These are phyloP conservation scores for Stereocaulon alpinum DNA, from an alignment of 495 filamentous ascomycete species.

Conservation along the genomic window DNA sequence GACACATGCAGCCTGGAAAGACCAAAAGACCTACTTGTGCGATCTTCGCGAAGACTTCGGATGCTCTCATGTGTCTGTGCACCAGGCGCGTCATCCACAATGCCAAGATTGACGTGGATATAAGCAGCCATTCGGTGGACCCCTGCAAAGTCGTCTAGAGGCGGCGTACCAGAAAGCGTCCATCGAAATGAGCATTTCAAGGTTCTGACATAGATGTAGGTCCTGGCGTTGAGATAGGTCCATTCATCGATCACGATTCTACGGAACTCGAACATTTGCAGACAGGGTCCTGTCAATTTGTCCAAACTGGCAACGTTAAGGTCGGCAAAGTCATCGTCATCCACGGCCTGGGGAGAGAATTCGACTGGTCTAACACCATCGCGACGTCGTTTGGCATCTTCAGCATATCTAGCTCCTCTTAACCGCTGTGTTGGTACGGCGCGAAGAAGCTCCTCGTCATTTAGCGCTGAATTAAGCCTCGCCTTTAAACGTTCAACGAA, in stretches of 20 bases:
- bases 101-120: slow-evolving; percentile 45
- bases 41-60: slow-evolving; percentile 26
- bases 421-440: slow-evolving; percentile 29
- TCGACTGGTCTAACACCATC: no score
- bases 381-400: no score
- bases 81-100: slow-evolving; percentile 36
- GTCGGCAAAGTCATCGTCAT: no score
- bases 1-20: no score
- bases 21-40: slow-evolving; percentile 6
- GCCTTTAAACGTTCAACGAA: slow-evolving; percentile 17
- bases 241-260: slow-evolving; percentile 53
- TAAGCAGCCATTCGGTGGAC: slow-evolving; percentile 47
- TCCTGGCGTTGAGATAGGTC: slow-evolving; percentile 39
- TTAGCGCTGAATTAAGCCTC: slow-evolving; percentile 22
- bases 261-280: slow-evolving; percentile 53
- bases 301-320: no score
- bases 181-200: slow-evolving; percentile 32
- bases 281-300: slow-evolving; percentile 23
- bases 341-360: no score
- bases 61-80: slow-evolving; percentile 29
- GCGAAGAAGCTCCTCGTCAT: slow-evolving; percentile 7
- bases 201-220: slow-evolving; percentile 11
- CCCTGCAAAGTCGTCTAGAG: slow-evolving; percentile 45
- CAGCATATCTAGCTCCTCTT: slow-evolving; percentile 22
- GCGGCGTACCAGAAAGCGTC: slow-evolving; percentile 60